phyloP scores from a whole-genome alignment of 139 green algal species.

The Tetraselmis chui region DNA sequence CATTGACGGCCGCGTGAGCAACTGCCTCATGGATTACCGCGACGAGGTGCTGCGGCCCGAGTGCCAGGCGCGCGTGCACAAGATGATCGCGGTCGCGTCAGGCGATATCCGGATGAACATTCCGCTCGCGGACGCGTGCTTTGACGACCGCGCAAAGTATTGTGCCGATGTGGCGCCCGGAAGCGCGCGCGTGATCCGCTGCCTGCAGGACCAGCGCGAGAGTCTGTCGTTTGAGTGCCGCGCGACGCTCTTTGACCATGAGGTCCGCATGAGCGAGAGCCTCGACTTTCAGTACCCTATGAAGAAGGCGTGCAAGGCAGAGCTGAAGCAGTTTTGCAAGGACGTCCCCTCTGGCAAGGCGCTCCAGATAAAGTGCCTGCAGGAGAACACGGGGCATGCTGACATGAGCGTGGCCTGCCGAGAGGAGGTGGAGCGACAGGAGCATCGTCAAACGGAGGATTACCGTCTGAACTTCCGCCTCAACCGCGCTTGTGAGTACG shows the following conservation, averaged over 20 bases:
- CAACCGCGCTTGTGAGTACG: constrained; percentile 53
- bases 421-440: constrained; percentile 55
- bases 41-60: constrained; percentile 25
- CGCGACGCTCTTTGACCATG: constrained; percentile 65
- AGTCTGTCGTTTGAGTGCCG: constrained; percentile 55
- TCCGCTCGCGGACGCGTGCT: constrained; percentile 61
- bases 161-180: constrained; percentile 54
- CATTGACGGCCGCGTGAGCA: constrained; percentile 27
- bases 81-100: constrained; percentile 38
- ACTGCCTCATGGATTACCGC: constrained; percentile 29
- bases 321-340: constrained; percentile 64
- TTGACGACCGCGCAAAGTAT: constrained; percentile 46
- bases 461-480: constrained; percentile 86
- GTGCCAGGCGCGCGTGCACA: constrained; percentile 51
- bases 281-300: constrained; percentile 80
- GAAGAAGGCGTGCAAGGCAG: constrained; percentile 59
- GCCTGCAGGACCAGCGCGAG: constrained; percentile 60
- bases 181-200: constrained; percentile 73
- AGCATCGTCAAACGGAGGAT: constrained; percentile 52
- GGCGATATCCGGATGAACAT: constrained; percentile 82
- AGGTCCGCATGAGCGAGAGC: constrained; percentile 58
- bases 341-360: constrained; percentile 62
- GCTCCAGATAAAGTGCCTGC: constrained; percentile 48
- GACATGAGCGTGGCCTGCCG: constrained; percentile 65
- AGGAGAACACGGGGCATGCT: constrained; percentile 52